phyloP scores from a whole-genome alignment of 805 yeast genomes.

The Huiozyma naganishii region DNA sequence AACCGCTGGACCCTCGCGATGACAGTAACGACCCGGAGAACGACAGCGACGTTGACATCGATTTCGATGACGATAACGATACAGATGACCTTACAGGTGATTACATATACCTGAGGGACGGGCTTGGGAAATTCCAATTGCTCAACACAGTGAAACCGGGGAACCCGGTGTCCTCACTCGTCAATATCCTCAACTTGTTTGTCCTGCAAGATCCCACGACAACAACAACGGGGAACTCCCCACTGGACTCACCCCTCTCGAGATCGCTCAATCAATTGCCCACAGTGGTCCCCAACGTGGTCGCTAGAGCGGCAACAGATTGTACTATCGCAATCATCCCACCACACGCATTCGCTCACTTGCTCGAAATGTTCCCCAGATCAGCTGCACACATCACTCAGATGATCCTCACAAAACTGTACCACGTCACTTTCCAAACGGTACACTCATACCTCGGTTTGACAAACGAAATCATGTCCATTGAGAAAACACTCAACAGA shows the following conservation, averaged over 20 bases:
- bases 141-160: constrained; percentile 76
- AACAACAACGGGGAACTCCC: background rate
- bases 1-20: background rate
- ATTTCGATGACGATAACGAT: background rate
- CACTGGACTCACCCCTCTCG: background rate
- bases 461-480: constrained; percentile 67
- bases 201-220: constrained; percentile 20
- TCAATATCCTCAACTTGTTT: constrained; percentile 69
- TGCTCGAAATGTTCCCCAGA: constrained; percentile 68
- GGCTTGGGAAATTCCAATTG: constrained; percentile 46
- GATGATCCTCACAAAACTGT: constrained; percentile 76
- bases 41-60: constrained; percentile 1
- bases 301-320: constrained; percentile 63
- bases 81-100: constrained; percentile 1
- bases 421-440: constrained; percentile 85
- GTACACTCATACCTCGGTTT: constrained; percentile 80
- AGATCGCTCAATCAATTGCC: background rate
- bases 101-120: constrained; percentile 17
- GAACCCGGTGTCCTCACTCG: constrained; percentile 72
- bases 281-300: constrained; percentile 30
- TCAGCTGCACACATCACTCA: constrained; percentile 92
- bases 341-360: constrained; percentile 61
- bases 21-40: constrained; percentile 1
- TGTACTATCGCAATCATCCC: constrained; percentile 93
- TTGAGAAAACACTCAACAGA: constrained; percentile 58